Percentiles rank a stretch among this genome's conserved stretches.
Evolutionary conservation across 2,329 filamentous ascomycete species (phyloP).

Genomic region (Huntiella bhutanensis): DNA sequence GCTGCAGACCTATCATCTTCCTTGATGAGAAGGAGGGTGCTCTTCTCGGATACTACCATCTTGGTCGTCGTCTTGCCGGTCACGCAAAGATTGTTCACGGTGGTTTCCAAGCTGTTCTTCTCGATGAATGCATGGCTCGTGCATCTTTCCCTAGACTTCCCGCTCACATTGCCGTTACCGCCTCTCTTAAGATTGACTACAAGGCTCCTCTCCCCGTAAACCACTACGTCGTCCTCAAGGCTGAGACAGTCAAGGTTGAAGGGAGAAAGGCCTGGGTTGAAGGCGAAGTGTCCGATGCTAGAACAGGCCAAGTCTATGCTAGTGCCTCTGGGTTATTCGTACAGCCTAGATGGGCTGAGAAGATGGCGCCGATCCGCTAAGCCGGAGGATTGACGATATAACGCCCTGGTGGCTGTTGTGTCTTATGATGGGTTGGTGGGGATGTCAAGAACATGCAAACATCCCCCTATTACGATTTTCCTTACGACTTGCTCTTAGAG

Average conservation of each 20-base stretch:
- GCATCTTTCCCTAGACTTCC: constrained; percentile 80
- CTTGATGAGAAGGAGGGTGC: constrained; percentile 10
- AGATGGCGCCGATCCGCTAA: constrained; percentile 11
- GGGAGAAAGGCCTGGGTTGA: constrained; percentile 90
- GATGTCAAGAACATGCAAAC: neutral
- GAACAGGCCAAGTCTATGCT: constrained; percentile 10
- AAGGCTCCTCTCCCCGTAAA: constrained; percentile 59
- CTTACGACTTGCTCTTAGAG: too few relatives aligned
- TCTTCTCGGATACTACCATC: constrained; percentile 11
- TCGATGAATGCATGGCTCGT: constrained; percentile 76
- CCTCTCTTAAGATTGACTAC: constrained; percentile 69
- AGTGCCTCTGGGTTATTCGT: constrained; percentile 8
- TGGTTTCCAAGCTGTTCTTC: constrained; percentile 72
- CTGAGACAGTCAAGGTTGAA: constrained; percentile 67
- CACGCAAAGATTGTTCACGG: constrained; percentile 85
- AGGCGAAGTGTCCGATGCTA: constrained; percentile 24
- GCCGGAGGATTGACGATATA: neutral
- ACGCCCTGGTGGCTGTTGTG: neutral
- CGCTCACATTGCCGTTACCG: constrained; percentile 71
- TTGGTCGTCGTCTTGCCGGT: constrained; percentile 66
- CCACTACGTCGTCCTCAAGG: constrained; percentile 58
- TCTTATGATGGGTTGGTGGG: neutral
- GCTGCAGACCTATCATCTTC: constrained; percentile 11
- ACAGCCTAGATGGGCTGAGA: constrained; percentile 10
- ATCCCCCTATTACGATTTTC: too few relatives aligned